Evolutionary conservation across 2,329 filamentous ascomycete species (phyloP).

Genomic region (Chaetomium strumarium): DNA sequence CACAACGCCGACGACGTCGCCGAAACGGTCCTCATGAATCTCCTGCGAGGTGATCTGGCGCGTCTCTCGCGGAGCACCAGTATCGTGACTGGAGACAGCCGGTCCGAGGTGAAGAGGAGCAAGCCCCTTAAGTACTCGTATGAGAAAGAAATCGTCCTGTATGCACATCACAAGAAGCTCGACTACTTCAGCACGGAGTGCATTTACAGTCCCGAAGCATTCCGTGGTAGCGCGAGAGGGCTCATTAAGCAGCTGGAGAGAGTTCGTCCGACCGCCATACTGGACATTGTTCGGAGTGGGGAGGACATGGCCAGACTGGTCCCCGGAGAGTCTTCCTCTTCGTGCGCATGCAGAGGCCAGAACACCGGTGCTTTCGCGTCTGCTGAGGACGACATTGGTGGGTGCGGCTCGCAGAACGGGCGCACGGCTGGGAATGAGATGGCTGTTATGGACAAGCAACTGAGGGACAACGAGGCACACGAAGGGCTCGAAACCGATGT

Average conservation of each 20-base stretch:
- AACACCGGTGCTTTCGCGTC: constrained; percentile 26
- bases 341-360: constrained; percentile 42
- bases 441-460: constrained; percentile 70
- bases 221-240: constrained; percentile 82
- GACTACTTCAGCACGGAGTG: constrained; percentile 99
- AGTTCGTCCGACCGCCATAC: constrained; percentile 85
- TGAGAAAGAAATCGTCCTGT: constrained; percentile 97
- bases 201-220: constrained; percentile 96
- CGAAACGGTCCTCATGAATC: constrained; percentile 96
- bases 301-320: constrained; percentile 95
- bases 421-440: constrained; percentile 67
- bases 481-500: constrained; percentile 62
- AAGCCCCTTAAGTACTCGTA: constrained; percentile 98
- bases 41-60: constrained; percentile 83
- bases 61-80: constrained; percentile 82
- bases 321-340: constrained; percentile 48
- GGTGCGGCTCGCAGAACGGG: constrained; percentile 69
- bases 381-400: constrained; percentile 58
- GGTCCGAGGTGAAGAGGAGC: constrained; percentile 87
- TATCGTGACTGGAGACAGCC: constrained; percentile 72
- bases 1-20: constrained; percentile 98
- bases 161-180: constrained; percentile 92
- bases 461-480: constrained; percentile 59
- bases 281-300: constrained; percentile 90
- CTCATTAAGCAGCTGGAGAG: constrained; percentile 94